A percentile compares a stretch with the other conserved stretches of the same genome.
phyloP scores from a whole-genome alignment of 306 rosid species.

The Bauhinia variegata region DNA sequence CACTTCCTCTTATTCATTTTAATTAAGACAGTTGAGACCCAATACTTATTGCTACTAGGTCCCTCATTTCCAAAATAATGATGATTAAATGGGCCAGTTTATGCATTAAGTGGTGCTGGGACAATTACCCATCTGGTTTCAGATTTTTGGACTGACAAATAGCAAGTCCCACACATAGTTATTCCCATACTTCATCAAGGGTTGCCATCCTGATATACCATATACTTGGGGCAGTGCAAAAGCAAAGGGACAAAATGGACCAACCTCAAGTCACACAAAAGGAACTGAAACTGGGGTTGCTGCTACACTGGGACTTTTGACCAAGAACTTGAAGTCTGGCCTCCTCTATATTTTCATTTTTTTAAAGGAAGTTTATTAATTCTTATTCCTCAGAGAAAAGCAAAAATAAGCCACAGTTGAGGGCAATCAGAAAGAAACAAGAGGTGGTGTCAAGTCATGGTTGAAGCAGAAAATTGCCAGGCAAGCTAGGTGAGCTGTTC shows the following conservation, averaged over 20 bases:
- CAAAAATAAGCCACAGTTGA: constrained; percentile 37
- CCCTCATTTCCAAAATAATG: constrained; percentile 39
- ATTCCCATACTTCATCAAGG: constrained; percentile 58
- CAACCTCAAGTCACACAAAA: constrained; percentile 57
- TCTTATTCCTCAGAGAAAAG: constrained; percentile 42
- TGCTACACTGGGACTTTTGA: constrained; percentile 66
- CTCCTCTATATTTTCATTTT: background rate
- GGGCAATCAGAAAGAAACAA: constrained; percentile 42
- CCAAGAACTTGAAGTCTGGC: constrained; percentile 38
- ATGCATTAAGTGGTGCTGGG: constrained; percentile 15
- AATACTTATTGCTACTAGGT: background rate
- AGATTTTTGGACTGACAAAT: constrained; percentile 44
- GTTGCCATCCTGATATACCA: constrained; percentile 47
- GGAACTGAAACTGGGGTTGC: constrained; percentile 55
- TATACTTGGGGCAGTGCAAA: constrained; percentile 68
- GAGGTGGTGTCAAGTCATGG: constrained; percentile 69
- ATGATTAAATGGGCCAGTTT: constrained; percentile 42
- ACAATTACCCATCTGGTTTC: constrained; percentile 33
- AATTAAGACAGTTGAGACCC: constrained; percentile 17
- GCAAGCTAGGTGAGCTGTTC: constrained; percentile 44
- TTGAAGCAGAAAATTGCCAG: constrained; percentile 46
- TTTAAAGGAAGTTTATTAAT: constrained; percentile 30
- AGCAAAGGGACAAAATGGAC: constrained; percentile 67
- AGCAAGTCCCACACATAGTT: constrained; percentile 53
- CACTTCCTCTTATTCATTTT: constrained; percentile 20